Base-by-base conservation (phyloP, 192 early-diverging fungal genomes). In the Coemansia sp. region DNA sequence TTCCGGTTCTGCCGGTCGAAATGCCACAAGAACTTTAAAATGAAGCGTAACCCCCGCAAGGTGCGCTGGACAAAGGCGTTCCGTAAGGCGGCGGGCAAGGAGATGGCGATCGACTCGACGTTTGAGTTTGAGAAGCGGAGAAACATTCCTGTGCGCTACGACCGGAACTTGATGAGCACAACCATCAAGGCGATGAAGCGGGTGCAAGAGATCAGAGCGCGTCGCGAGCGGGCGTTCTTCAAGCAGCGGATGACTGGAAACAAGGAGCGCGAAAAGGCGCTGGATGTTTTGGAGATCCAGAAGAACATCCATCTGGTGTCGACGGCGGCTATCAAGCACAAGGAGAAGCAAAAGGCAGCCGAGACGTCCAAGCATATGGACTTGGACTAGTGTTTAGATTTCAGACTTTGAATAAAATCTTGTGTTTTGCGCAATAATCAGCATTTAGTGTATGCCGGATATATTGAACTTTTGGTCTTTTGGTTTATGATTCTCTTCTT, bases 41-140 rank as follows among this genome's bases (percentile, higher is more conserved):
- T 98, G 92, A 98, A 97, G 88, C 89, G 97, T 47, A 98, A 98
- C 86, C 97, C 97, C 37, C 87, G 97, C 69, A 99, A 99, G 88
- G 95, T 99, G 60, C 86, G 90, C 66, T 99, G 97, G 97, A 99
- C 97, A 60, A 99, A 99, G 88, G 96, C 97, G 9, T 99, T 99
- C 93, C 86, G 97, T 63, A 93, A 92, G 77, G 90, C 97, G 12
- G 92, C 94, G 14, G 97, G 97, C 76, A 99, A 99, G 84, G 97
- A 99, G 84, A 99, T 99, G 97, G 87, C 91, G 4, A 96, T 99
- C 64, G 94, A 99, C 79, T 86, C 92, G 25, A 94, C 96, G 48
- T 93, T 98, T 67, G 96, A 99, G 70, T 96, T 99, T 81, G 97
- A 98, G 84, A 98, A 98, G 84, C 90, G 96, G 65, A 88, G 96